A percentile compares a stretch with the other conserved stretches of the same genome.
These are phyloP conservation scores for Fonsecaea erecta DNA, from an alignment of 2,329 filamentous ascomycete species.

Conservation along the genomic window DNA sequence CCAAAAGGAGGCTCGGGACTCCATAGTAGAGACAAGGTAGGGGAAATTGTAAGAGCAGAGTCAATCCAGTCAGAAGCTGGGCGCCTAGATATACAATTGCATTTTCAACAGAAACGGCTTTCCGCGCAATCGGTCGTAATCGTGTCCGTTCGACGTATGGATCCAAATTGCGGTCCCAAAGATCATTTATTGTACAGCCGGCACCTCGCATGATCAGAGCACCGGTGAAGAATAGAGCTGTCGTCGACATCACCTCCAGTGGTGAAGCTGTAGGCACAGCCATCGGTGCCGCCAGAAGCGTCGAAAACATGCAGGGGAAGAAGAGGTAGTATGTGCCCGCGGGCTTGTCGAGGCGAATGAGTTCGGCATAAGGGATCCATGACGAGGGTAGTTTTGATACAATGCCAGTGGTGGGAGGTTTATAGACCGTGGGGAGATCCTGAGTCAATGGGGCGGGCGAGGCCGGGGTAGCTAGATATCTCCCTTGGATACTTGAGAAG, in stretches of 20 bases:
- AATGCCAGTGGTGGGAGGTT: conserved; percentile 52
- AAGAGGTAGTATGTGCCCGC: conserved; percentile 59
- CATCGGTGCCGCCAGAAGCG: conserved; percentile 50
- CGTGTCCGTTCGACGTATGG: conserved; percentile 57
- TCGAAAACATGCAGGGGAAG: conserved; percentile 58
- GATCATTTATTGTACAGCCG: conserved; percentile 62
- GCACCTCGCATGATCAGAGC: conserved; percentile 57
- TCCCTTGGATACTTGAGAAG: conserved; percentile 5
- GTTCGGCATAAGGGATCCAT: conserved; percentile 61
- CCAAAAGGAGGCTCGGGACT: conserved; percentile 50
- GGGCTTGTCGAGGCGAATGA: conserved; percentile 58
- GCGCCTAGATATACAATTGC: conserved; percentile 52
- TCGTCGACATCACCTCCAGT: conserved; percentile 46
- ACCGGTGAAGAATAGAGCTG: conserved; percentile 48
- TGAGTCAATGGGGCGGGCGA: neutral
- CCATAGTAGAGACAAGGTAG: conserved; percentile 50
- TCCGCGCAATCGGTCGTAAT: conserved; percentile 57
- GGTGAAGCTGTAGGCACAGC: conserved; percentile 41
- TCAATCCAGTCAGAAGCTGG: conserved; percentile 49
- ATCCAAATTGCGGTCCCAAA: conserved; percentile 60
- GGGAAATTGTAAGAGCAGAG: conserved; percentile 51
- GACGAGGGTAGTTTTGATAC: conserved; percentile 53
- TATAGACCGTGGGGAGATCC: conserved; percentile 44
- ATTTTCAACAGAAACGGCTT: conserved; percentile 53
- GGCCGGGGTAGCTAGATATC: conserved; percentile 14